Evolutionary conservation across 495 filamentous ascomycete genomes (phyloP).

Genomic region (Penicillium pulvis): DNA sequence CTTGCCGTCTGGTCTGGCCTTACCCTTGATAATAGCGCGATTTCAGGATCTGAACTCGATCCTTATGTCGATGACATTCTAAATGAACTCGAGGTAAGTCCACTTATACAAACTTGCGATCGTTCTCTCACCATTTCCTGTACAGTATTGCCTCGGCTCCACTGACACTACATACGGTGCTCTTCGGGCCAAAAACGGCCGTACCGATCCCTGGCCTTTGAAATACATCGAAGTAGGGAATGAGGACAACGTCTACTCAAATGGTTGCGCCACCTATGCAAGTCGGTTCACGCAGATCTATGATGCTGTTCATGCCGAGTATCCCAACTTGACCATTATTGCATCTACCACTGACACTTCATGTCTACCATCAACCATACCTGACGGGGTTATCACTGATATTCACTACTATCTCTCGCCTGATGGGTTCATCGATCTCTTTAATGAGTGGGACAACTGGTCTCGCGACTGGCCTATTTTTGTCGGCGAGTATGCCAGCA

Average conservation of each 20-base stretch:
- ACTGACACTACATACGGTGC: conserved; percentile 38
- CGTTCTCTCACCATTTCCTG: background rate
- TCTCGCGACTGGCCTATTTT: conserved; percentile 45
- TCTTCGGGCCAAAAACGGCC: conserved; percentile 46
- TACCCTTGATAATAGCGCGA: conserved; percentile 54
- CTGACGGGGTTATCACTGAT: conserved; percentile 45
- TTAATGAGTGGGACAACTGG: conserved; percentile 57
- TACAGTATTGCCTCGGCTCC: conserved; percentile 30
- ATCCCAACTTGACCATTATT: conserved; percentile 48
- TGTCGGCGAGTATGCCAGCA: conserved; percentile 58
- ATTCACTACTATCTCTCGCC: conserved; percentile 53
- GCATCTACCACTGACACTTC: conserved; percentile 38
- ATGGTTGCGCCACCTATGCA: conserved; percentile 41
- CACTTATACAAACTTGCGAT: background rate
- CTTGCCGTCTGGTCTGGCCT: conserved; percentile 59
- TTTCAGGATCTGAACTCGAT: conserved; percentile 35
- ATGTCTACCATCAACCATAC: conserved; percentile 31
- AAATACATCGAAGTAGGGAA: conserved; percentile 57
- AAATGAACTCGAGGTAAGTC: conserved; percentile 56
- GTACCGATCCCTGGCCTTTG: conserved; percentile 45
- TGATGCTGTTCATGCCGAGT: conserved; percentile 44
- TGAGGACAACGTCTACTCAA: conserved; percentile 51
- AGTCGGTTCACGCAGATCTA: conserved; percentile 50
- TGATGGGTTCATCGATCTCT: conserved; percentile 52
- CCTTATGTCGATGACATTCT: conserved; percentile 58